Evolutionary conservation across 768 basidiomycete genomes (phyloP), one percentile per base, ranked within the genome.

Genomic region (Calvatia gigantea): DNA sequence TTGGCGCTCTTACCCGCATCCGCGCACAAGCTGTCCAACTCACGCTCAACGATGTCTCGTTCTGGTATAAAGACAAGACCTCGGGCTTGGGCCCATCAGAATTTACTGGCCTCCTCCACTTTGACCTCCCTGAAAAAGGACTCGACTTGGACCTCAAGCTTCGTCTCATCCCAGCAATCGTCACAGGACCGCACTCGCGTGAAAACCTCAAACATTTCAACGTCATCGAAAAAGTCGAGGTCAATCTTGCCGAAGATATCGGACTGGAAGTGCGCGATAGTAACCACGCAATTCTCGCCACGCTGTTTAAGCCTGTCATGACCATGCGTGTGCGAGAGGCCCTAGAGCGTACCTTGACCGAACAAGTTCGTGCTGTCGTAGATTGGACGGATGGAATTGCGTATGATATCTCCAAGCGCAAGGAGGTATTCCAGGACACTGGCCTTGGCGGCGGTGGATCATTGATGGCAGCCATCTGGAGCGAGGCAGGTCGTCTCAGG

Each of bases 141-240:
- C 68, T 90, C 60, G 84, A 88, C 56, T 64, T 90, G 33, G 86
- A 89, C 66, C 63, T 89, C 56, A 84, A 84, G 61, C 66, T 89
- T 11, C 79, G 84, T 17, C 69, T 85, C 43, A 82, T 89, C 47
- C 83, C 87, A 0, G 76, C 74, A 15, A 77, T 77, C 0, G 62
- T 69, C 2, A 68, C 67, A 3, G 79, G 82, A 8, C 52, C 65
- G 4, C 47, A 66, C 2, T 72, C 71, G 45, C 81, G 87, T 44
- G 70, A 72, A 15, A 61, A 61, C 2, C 62, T 60, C 38, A 73
- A 73, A 38, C 76, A 82, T 28, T 89, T 83, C 75, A 75, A 84
- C 66, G 73, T 75, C 35, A 69, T 89, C 50, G 87, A 89, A 58
- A 69, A 73, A 6, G 76, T 83, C 17, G 65, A 71, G 1, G 83